These are phyloP conservation scores for Raphanus sativus DNA, from an alignment of 345 rosid genomes.

Conservation along the genomic window DNA sequence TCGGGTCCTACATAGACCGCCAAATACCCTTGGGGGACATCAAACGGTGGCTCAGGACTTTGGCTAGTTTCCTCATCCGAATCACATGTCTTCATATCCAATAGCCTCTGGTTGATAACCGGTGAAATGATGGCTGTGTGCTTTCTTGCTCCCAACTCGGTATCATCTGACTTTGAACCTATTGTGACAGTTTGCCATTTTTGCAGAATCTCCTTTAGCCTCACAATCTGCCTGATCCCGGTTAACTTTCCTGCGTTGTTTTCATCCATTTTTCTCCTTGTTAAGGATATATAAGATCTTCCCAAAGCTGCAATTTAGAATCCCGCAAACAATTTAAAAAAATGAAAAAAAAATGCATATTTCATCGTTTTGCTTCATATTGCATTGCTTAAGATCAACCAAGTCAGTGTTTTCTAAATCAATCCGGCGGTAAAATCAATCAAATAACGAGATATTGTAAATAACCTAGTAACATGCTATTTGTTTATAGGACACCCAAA, in stretches of 20 bases:
- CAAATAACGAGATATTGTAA: not conserved
- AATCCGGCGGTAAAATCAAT: not conserved
- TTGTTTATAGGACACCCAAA: not conserved
- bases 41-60: slow-evolving; percentile 64
- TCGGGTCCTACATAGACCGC: slow-evolving; percentile 91
- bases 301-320: slow-evolving; percentile 24
- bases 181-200: slow-evolving; percentile 81
- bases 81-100: slow-evolving; percentile 49
- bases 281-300: slow-evolving; percentile 40
- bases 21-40: slow-evolving; percentile 83
- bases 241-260: slow-evolving; percentile 55
- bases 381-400: not conserved
- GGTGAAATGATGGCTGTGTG: slow-evolving; percentile 46
- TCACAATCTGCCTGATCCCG: slow-evolving; percentile 79
- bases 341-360: not conserved
- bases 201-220: slow-evolving; percentile 76
- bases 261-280: slow-evolving; percentile 57
- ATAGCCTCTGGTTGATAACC: slow-evolving; percentile 49
- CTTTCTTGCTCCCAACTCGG: slow-evolving; percentile 19
- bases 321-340: not conserved
- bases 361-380: not conserved
- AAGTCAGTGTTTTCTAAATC: not conserved
- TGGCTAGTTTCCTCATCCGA: slow-evolving; percentile 82
- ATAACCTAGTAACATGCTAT: not conserved
- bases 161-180: slow-evolving; percentile 41